Base-by-base conservation (phyloP, 2,329 filamentous ascomycete species). In the Fusarium concolor region DNA sequence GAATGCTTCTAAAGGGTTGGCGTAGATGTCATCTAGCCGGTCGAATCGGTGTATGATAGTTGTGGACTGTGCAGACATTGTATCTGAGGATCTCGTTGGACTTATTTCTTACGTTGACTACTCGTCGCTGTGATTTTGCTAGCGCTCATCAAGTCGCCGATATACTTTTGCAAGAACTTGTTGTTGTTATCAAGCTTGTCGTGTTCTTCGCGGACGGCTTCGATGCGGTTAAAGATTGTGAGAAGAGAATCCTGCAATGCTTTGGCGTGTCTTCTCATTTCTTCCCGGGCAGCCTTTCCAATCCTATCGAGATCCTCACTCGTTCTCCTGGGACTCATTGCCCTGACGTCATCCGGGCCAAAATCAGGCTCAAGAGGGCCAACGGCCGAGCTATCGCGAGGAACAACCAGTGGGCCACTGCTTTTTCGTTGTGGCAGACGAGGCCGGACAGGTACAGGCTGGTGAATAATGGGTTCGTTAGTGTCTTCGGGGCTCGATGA, bases 101-200 rank as follows among this genome's bases (percentile, higher is more conserved):
- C 46, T 84, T 76, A 89, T 76, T 88, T 89, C 74, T 87, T 86
- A 54, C 79, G 80, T 31, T 85, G 82, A 64, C 79, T 81, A 54
- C 81, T 80, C 2, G 85, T 82, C 3, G 89, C 85, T 2, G 89
- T 91, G 71, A 92, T 91, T 76, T 91, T 91, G 77, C 87, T 90
- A n/a, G 89, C 91, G 71, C 93, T 92, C 88, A 97, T 98, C 56
- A 98, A 85, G 76, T 97, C 95, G 69, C 95, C 95, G 74, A 98
- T 98, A 78, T 98, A 98, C 79, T 97, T 97, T 79, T 98, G 95
- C 46, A 99, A 82, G 76, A 98, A 97, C 75, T 94, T 95, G 85
- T 99, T 99, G 79, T 97, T 94, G 79, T 87, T 96, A 79, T 98
- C 94, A 55, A 99, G 89, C 80, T 97, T 97, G 81, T 97, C 93